Evolutionary conservation across 129 eudicot genomes (phyloP).

Genomic region (Tanacetum coccineum): DNA sequence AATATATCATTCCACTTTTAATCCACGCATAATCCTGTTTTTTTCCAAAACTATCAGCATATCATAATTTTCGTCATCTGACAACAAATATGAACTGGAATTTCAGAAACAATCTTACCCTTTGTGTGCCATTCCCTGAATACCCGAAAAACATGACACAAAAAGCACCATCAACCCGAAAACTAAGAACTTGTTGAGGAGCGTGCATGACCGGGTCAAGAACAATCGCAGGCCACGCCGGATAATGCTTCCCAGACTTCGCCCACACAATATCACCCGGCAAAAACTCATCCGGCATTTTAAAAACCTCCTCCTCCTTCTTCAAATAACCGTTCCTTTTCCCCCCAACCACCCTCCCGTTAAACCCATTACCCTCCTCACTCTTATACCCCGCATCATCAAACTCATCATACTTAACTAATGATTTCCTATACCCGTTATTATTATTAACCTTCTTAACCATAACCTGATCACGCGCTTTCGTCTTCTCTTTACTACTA

Average conservation of each 20-base stretch:
- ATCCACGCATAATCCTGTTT: conserved; percentile 92
- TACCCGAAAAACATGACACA: conserved; percentile 94
- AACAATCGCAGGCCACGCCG: conserved; percentile 97
- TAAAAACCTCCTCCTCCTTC: conserved; percentile 23
- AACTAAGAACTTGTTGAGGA: conserved; percentile 81
- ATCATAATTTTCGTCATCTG: conserved; percentile 1
- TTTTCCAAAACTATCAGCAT: conserved; percentile 16
- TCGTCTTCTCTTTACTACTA: conserved; percentile 26
- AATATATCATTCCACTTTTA: conserved; percentile 64
- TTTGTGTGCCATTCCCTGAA: conserved; percentile 82
- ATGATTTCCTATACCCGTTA: conserved; percentile 28
- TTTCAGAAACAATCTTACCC: conserved; percentile 42
- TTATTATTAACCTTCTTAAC: conserved; percentile 21
- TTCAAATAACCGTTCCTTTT: conserved; percentile 27
- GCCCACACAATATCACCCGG: conserved; percentile 95
- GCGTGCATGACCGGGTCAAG: conserved; percentile 67
- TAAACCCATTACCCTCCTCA: conserved; percentile 17
- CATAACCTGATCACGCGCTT: conserved; percentile 19
- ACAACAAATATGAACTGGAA: background rate
- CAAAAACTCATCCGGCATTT: conserved; percentile 42
- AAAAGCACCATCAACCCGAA: conserved; percentile 53
- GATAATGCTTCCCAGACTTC: conserved; percentile 56
- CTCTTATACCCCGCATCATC: conserved; percentile 15
- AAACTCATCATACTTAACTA: conserved; percentile 34
- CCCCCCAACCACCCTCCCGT: conserved; percentile 15